These are phyloP conservation scores for Moniliella sp. DNA, from an alignment of 1,284 basidiomycete genomes.

Conservation along the genomic window DNA sequence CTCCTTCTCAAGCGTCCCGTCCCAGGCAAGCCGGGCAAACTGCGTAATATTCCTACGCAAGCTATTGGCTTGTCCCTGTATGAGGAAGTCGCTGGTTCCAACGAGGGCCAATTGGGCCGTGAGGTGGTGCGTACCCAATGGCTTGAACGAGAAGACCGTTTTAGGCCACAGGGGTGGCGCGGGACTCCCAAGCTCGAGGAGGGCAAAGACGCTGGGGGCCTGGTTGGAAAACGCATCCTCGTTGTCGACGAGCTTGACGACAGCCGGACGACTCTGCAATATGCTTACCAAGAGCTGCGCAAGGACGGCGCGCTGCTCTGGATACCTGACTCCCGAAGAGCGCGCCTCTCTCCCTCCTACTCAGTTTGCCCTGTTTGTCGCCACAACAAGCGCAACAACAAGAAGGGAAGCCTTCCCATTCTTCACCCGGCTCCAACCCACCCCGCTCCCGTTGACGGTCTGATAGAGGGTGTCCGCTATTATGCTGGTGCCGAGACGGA, in stretches of 20 bases:
- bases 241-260: slow-evolving; percentile 34
- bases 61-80: slow-evolving; percentile 31
- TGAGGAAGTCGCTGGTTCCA: slow-evolving; percentile 23
- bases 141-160: slow-evolving; percentile 18
- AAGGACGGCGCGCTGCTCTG: slow-evolving; percentile 22
- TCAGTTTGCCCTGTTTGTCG: slow-evolving; percentile 31
- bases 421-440: too few relatives aligned
- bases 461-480: slow-evolving; percentile 27
- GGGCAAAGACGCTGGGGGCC: slow-evolving; percentile 19
- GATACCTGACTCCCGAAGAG: slow-evolving; percentile 14
- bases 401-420: slow-evolving; percentile 26
- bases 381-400: slow-evolving; percentile 28
- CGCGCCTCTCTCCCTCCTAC: slow-evolving; percentile 19
- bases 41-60: slow-evolving; percentile 32
- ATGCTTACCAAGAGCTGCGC: slow-evolving; percentile 30
- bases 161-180: slow-evolving; percentile 3
- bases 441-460: slow-evolving; percentile 12
- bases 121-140: slow-evolving; percentile 32
- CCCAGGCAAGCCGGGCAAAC: slow-evolving; percentile 8
- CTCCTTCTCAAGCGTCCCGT: slow-evolving; percentile 28
- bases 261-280: slow-evolving; percentile 29
- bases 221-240: slow-evolving; percentile 30
- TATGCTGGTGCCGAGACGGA: slow-evolving; percentile 26
- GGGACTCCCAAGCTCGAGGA: slow-evolving; percentile 16
- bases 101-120: slow-evolving; percentile 23